Percentiles rank a stretch among this genome's conserved stretches.
Evolutionary conservation across 2,329 filamentous ascomycete genomes (phyloP).

Genomic region (Epichloe uncinata): DNA sequence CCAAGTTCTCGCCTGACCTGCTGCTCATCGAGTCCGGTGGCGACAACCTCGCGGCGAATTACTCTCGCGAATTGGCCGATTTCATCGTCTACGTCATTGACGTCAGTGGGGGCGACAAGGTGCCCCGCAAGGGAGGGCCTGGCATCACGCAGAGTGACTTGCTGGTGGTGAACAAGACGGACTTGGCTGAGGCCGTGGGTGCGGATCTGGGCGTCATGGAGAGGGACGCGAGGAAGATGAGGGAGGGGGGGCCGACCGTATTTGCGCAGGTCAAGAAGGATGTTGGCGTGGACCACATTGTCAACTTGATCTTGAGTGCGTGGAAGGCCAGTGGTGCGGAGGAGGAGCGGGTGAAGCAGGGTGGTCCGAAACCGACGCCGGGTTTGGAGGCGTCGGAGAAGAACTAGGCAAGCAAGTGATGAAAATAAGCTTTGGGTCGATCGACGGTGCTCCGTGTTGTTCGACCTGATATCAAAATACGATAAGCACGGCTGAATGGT

Average conservation of each 20-base stretch:
- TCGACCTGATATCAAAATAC: too few relatives aligned
- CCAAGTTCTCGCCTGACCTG: slow-evolving; percentile 64
- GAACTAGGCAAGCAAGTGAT: not conserved
- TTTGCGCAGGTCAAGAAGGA: slow-evolving; percentile 96
- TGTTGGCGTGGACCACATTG: slow-evolving; percentile 72
- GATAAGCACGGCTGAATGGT: too few relatives aligned
- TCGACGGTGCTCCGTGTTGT: too few relatives aligned
- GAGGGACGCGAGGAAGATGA: slow-evolving; percentile 82
- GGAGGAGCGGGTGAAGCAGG: slow-evolving; percentile 37
- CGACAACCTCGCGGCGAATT: slow-evolving; percentile 95
- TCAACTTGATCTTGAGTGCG: slow-evolving; percentile 76
- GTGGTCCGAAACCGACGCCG: slow-evolving; percentile 44
- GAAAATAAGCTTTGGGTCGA: too few relatives aligned
- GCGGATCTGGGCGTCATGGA: slow-evolving; percentile 93
- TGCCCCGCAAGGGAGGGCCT: slow-evolving; percentile 88
- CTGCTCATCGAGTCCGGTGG: slow-evolving; percentile 92
- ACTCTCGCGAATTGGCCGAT: slow-evolving; percentile 85
- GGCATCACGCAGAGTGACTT: slow-evolving; percentile 95
- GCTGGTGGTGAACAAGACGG: slow-evolving; percentile 93
- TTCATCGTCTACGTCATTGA: slow-evolving; percentile 99
- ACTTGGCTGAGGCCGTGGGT: slow-evolving; percentile 79
- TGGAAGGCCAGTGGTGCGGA: slow-evolving; percentile 85
- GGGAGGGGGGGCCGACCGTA: slow-evolving; percentile 88
- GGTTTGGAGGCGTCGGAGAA: slow-evolving; percentile 34
- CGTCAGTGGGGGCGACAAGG: slow-evolving; percentile 91